A percentile compares a stretch with the other conserved stretches of the same genome.
Evolutionary conservation across 208 protist genomes (phyloP).

Genomic region (Blastocrithidia nonstop): DNA sequence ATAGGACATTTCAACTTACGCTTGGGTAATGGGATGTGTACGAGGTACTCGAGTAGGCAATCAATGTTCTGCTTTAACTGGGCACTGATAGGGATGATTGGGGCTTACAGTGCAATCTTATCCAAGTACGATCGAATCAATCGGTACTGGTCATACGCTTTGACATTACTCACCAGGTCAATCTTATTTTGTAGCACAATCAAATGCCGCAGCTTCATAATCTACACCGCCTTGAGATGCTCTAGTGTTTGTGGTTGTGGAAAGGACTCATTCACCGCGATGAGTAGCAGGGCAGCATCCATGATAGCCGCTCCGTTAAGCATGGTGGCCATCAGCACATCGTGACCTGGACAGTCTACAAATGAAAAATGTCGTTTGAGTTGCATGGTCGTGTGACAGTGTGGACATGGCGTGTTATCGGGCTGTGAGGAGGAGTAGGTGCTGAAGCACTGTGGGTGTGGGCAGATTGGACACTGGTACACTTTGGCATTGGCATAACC

Average conservation of each 20-base stretch:
- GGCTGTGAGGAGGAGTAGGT: constrained; percentile 79
- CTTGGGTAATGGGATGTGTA: constrained; percentile 94
- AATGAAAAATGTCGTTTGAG: constrained; percentile 95
- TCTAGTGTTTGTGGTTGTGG: constrained; percentile 90
- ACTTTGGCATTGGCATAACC: constrained; percentile 99
- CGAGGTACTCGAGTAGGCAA: constrained; percentile 95
- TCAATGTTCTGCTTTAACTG: constrained; percentile 98
- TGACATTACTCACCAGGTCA: constrained; percentile 96
- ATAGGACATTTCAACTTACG: constrained; percentile 90
- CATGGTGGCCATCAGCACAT: constrained; percentile 99
- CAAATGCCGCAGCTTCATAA: constrained; percentile 98
- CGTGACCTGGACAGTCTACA: constrained; percentile 99
- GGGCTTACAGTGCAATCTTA: constrained; percentile 87
- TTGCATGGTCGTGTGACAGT: constrained; percentile 45
- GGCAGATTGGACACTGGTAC: constrained; percentile 75
- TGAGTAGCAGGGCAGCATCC: constrained; percentile 99
- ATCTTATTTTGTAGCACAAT: constrained; percentile 99
- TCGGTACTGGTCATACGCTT: constrained; percentile 91
- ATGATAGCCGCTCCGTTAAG: constrained; percentile 99
- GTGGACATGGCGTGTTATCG: constrained; percentile 72
- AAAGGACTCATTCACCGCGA: constrained; percentile 98
- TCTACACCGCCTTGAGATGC: constrained; percentile 98
- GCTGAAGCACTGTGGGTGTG: constrained; percentile 88
- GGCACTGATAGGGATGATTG: constrained; percentile 98
- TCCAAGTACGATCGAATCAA: constrained; percentile 87